phyloP scores from a whole-genome alignment of 2,329 filamentous ascomycete genomes.

The Colletotrichum somersetense region DNA sequence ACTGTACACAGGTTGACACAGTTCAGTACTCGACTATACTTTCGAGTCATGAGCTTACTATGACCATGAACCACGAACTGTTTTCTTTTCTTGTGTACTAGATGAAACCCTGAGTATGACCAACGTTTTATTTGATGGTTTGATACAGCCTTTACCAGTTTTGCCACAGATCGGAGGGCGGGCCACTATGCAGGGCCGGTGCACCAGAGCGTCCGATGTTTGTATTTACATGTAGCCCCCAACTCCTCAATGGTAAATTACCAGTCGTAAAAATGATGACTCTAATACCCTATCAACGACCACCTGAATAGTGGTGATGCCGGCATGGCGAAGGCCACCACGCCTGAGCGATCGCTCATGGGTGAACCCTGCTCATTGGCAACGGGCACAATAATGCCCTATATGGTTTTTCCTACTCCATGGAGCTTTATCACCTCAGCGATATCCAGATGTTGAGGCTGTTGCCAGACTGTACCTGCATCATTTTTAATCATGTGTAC shows the following conservation, averaged over 20 bases:
- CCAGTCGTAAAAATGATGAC: not conserved
- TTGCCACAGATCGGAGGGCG: constrained; percentile 3
- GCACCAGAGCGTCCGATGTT: constrained; percentile 11
- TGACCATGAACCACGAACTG: not conserved
- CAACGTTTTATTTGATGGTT: constrained; percentile 15
- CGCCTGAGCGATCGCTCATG: not conserved
- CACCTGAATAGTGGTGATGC: not conserved
- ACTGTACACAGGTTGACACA: constrained; percentile 23
- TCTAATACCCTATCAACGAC: not conserved
- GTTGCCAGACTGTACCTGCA: not conserved
- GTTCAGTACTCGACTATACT: not conserved
- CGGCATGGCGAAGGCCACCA: not conserved
- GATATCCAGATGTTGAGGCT: not conserved
- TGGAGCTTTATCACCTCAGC: no score
- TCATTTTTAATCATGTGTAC: no score
- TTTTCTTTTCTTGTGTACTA: not conserved
- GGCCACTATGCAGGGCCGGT: constrained; percentile 12
- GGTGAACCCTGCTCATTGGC: not conserved
- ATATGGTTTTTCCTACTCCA: not conserved
- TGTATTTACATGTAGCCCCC: not conserved
- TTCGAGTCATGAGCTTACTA: constrained; percentile 24
- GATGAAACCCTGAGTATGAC: not conserved
- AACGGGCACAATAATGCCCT: not conserved
- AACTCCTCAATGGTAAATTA: not conserved
- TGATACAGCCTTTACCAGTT: constrained; percentile 9